These are phyloP conservation scores for Gossypium sturtianum DNA, from an alignment of 345 rosid genomes.

Conservation along the genomic window DNA sequence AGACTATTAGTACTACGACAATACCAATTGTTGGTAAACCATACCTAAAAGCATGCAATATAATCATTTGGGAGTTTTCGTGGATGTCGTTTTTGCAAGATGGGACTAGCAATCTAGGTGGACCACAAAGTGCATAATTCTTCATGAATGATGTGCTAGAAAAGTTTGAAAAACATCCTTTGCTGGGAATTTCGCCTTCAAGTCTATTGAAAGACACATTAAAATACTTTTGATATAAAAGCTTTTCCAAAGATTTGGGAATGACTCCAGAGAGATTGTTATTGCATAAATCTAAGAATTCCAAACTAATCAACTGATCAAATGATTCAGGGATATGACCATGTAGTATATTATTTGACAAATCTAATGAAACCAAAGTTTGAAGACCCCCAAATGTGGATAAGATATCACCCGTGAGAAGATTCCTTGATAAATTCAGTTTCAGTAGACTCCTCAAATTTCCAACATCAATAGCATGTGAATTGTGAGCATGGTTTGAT, in stretches of 20 bases:
- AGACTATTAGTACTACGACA: not conserved
- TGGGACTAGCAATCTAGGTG: not conserved
- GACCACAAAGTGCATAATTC: not conserved
- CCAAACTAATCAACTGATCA: not conserved
- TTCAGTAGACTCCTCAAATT: too few relatives aligned
- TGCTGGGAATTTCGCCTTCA: not conserved
- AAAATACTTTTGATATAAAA: not conserved
- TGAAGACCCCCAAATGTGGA: not conserved
- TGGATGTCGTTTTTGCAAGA: not conserved
- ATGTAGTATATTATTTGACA: not conserved
- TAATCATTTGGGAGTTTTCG: not conserved
- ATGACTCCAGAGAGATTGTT: not conserved
- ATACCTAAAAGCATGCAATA: not conserved
- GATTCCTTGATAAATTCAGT: too few relatives aligned
- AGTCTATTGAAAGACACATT: not conserved
- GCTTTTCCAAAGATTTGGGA: not conserved
- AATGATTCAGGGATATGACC: constrained; percentile 13
- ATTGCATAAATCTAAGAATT: constrained; percentile 2
- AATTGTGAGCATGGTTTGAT: too few relatives aligned
- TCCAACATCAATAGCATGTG: too few relatives aligned
- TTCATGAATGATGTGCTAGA: not conserved
- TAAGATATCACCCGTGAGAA: not conserved
- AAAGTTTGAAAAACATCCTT: not conserved
- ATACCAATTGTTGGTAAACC: not conserved
- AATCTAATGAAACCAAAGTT: not conserved